Evolutionary conservation across 257 asterid species (phyloP).

Genomic region (Nicotiana obtusifolia): DNA sequence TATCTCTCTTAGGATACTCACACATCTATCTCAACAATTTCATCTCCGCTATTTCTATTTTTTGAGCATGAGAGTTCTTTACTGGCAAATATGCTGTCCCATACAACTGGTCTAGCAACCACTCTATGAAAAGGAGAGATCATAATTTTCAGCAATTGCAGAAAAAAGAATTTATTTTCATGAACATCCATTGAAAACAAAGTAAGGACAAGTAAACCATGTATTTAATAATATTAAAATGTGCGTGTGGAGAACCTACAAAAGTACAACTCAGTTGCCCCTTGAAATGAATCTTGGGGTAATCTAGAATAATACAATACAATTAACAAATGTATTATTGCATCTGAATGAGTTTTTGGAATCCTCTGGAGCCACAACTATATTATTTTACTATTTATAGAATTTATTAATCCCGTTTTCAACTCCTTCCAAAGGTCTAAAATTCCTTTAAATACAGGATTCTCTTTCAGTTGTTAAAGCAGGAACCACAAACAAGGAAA

Average conservation of each 20-base stretch:
- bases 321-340: conserved; percentile 37
- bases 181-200: background rate
- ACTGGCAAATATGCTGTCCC: too few species aligned
- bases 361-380: conserved; percentile 28
- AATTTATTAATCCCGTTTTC: conserved; percentile 2
- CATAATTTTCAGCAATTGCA: background rate
- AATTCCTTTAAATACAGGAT: background rate
- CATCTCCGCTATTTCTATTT: too few species aligned
- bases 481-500: background rate
- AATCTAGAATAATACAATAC: conserved; percentile 27
- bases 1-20: too few species aligned
- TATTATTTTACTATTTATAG: conserved; percentile 15
- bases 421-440: background rate
- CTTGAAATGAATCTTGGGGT: conserved; percentile 78
- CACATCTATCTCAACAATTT: rapidly evolving
- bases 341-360: conserved; percentile 27
- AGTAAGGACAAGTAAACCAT: background rate
- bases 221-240: background rate
- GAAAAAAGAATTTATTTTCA: background rate
- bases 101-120: too few species aligned
- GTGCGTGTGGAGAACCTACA: conserved; percentile 9
- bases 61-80: too few species aligned
- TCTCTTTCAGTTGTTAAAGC: background rate
- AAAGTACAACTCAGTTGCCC: conserved; percentile 45
- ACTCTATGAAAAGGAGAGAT: too few species aligned